Conservation (phyloP, 768 basidiomycete species). For the Basidioascus undulatus region DNA sequence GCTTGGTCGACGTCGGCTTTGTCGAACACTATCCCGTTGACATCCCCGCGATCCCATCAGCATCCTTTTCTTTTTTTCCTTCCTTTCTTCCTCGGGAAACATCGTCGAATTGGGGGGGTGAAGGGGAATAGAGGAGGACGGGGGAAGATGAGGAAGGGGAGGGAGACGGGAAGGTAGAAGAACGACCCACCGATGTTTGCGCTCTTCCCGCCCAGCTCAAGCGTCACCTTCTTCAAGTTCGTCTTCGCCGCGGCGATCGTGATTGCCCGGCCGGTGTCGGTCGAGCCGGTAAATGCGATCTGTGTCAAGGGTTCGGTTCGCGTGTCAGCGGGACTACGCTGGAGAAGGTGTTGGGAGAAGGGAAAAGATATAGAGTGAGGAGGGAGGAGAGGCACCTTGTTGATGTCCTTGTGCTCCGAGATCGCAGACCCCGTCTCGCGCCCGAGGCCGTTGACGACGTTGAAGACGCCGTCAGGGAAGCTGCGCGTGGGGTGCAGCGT, state of each 20-base stretch:
- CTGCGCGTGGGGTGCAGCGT: constrained; percentile 5
- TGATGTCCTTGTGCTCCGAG: constrained; percentile 54
- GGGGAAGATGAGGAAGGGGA: too few relatives aligned
- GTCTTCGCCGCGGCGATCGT: constrained; percentile 78
- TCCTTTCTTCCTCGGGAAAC: not conserved
- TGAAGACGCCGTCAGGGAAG: constrained; percentile 76
- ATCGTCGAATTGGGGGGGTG: too few relatives aligned
- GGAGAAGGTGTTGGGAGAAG: not conserved
- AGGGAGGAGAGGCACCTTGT: constrained; percentile 31
- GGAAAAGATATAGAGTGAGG: not conserved
- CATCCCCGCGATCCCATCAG: too few relatives aligned
- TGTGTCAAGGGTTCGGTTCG: constrained; percentile 6
- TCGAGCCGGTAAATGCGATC: constrained; percentile 85
- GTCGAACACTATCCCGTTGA: constrained; percentile 51
- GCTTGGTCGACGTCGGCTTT: constrained; percentile 74
- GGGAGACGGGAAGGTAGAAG: too few relatives aligned
- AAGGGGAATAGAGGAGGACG: too few relatives aligned
- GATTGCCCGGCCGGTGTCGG: constrained; percentile 64
- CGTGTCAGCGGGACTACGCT: not conserved
- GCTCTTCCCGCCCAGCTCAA: constrained; percentile 79
- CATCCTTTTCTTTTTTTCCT: too few relatives aligned
- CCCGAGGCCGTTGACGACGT: constrained; percentile 43
- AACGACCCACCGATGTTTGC: too few relatives aligned
- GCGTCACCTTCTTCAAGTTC: constrained; percentile 87
- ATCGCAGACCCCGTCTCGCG: constrained; percentile 63